Conservation (phyloP, 2,329 filamentous ascomycete genomes). For the Xylariaceae sp. region DNA sequence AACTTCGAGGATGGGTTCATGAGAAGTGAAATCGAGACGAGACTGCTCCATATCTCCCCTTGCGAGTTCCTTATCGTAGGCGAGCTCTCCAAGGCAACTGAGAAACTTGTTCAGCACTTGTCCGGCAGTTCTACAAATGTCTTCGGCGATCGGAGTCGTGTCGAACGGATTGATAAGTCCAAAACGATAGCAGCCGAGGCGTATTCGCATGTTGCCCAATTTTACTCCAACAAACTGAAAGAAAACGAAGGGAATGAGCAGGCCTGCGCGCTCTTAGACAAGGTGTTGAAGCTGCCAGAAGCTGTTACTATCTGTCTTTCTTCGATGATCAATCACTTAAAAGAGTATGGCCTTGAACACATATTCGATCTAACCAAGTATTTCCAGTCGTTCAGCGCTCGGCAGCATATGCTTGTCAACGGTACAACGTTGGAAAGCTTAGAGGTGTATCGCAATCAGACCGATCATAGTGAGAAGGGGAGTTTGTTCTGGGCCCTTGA, state of each 20-base stretch:
- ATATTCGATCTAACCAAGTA: constrained; percentile 97
- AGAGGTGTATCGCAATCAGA: constrained; percentile 95
- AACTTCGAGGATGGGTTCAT: constrained; percentile 97
- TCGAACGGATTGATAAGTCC: constrained; percentile 77
- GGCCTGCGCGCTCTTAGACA: constrained; percentile 75
- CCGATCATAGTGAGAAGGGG: constrained; percentile 81
- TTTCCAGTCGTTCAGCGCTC: constrained; percentile 92
- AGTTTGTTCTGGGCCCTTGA: constrained; percentile 96
- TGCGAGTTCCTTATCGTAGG: constrained; percentile 96
- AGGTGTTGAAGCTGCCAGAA: constrained; percentile 83
- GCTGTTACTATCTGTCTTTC: constrained; percentile 90
- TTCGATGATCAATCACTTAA: constrained; percentile 92
- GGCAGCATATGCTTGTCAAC: constrained; percentile 94
- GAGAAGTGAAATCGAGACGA: constrained; percentile 93
- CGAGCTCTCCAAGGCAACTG: constrained; percentile 85
- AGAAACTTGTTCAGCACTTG: constrained; percentile 89
- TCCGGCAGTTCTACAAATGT: constrained; percentile 89
- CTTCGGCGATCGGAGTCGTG: constrained; percentile 86
- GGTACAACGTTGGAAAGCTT: constrained; percentile 93
- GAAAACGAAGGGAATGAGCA: constrained; percentile 60
- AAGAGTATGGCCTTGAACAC: constrained; percentile 91
- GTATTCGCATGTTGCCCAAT: constrained; percentile 87
- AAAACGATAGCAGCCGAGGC: constrained; percentile 86
- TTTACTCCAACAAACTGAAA: constrained; percentile 88
- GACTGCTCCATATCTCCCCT: constrained; percentile 92